Conservation (phyloP, 768 basidiomycete species). For the Scleroderma citrinum region DNA sequence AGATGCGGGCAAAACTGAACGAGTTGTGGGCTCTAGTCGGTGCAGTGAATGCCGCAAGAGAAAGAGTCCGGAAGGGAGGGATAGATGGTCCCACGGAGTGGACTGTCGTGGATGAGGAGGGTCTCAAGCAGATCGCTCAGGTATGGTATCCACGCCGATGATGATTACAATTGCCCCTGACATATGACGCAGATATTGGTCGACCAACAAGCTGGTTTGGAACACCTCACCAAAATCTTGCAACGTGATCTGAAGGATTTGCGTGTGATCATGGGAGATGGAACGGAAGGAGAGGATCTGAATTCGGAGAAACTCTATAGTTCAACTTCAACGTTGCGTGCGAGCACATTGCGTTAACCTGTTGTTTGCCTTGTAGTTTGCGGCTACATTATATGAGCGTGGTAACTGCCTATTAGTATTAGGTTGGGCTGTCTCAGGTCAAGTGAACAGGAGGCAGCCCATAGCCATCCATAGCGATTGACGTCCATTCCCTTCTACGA, state of each 20-base stretch:
- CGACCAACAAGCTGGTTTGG: constrained; percentile 76
- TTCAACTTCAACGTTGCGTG: constrained; percentile 22
- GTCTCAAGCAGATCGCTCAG: constrained; percentile 69
- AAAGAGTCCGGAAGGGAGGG: constrained; percentile 40
- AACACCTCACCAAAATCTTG: constrained; percentile 73
- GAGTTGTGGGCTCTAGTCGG: constrained; percentile 85
- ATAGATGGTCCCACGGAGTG: constrained; percentile 50
- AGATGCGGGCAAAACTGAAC: constrained; percentile 67
- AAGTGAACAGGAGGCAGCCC: no score
- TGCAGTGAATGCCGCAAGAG: constrained; percentile 54
- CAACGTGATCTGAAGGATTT: constrained; percentile 61
- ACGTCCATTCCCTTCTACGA: background rate
- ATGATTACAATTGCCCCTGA: constrained; percentile 5
- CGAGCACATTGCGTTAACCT: constrained; percentile 20
- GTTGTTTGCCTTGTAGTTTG: background rate
- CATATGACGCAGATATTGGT: constrained; percentile 49
- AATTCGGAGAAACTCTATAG: constrained; percentile 13
- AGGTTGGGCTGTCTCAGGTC: no score
- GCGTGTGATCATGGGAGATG: constrained; percentile 52
- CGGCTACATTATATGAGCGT: background rate
- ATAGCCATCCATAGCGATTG: no score
- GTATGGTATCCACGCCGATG: constrained; percentile 31
- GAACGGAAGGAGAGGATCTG: constrained; percentile 30
- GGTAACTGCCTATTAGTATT: constrained; percentile 3
- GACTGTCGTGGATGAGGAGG: constrained; percentile 86